These are phyloP conservation scores for Kingdonia uniflora DNA, from an alignment of 164 flowering plant species.

Conservation along the genomic window DNA sequence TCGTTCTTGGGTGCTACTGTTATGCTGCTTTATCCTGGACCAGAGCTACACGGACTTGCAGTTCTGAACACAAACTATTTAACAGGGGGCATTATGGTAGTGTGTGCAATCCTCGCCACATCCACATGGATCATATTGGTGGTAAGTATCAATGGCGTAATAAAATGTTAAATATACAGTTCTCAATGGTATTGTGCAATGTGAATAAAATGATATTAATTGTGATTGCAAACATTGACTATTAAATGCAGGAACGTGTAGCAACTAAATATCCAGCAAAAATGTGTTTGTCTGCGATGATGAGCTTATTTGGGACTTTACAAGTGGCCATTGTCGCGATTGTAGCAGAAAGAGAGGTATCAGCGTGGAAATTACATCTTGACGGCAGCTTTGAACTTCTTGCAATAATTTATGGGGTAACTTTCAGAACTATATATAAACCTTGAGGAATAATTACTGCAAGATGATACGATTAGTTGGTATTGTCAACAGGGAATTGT, in stretches of 20 bases:
- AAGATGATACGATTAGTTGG: background rate
- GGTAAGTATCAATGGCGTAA: conserved; percentile 1
- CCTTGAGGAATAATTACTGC: background rate
- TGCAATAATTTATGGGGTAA: conserved; percentile 8
- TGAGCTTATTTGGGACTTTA: conserved; percentile 4
- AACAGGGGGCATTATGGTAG: conserved; percentile 1
- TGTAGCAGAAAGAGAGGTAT: background rate
- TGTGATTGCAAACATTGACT: background rate
- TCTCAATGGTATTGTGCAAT: too few relatives aligned
- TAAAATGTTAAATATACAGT: background rate
- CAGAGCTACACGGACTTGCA: background rate
- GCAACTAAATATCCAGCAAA: conserved; percentile 1
- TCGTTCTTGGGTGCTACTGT: conserved; percentile 2
- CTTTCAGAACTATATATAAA: too few relatives aligned
- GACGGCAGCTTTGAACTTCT: background rate
- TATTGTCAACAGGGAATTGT: conserved; percentile 10
- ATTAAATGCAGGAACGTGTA: conserved; percentile 6
- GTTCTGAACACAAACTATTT: background rate
- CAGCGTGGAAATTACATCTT: conserved; percentile 2
- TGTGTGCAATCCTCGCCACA: background rate
- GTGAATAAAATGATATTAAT: background rate
- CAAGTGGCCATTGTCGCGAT: conserved; percentile 4
- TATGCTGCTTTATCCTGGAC: conserved; percentile 7
- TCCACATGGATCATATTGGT: conserved; percentile 1
- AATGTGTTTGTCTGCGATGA: conserved; percentile 5